Conservation (phyloP, 257 asterid species). For the Lycium ferocissimum region DNA sequence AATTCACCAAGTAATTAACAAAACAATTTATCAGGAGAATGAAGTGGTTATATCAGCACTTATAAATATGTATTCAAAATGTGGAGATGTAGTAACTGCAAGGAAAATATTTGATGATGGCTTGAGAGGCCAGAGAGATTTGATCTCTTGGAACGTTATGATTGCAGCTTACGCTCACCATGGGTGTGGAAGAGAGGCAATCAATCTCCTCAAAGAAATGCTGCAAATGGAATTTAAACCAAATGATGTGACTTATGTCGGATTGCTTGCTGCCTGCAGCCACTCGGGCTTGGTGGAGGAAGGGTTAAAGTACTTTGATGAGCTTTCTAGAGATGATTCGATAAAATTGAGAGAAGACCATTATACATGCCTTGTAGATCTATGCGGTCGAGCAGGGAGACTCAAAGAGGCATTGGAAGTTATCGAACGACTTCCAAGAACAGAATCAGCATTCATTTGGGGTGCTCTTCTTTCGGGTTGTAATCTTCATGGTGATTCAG, state of each 20-base stretch:
- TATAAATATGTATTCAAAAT: conserved; percentile 71
- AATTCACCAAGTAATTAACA: conserved; percentile 68
- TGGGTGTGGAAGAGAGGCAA: conserved; percentile 61
- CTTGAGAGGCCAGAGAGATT: conserved; percentile 44
- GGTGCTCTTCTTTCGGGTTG: conserved; percentile 67
- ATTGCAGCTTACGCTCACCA: conserved; percentile 77
- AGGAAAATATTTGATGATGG: conserved; percentile 56
- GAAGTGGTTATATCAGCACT: conserved; percentile 58
- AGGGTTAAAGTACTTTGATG: conserved; percentile 56
- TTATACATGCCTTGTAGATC: conserved; percentile 60
- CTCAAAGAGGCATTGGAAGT: conserved; percentile 60
- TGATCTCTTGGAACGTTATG: conserved; percentile 68
- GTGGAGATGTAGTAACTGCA: conserved; percentile 60
- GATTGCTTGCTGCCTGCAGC: conserved; percentile 74
- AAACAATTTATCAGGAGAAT: conserved; percentile 54
- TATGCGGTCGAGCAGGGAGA: conserved; percentile 62
- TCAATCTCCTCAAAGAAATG: conserved; percentile 56
- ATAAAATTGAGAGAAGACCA: conserved; percentile 63
- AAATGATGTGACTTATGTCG: conserved; percentile 60
- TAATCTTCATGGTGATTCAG: conserved; percentile 53
- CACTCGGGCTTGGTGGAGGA: conserved; percentile 65
- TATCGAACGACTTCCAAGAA: conserved; percentile 41
- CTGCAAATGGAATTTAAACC: conserved; percentile 49
- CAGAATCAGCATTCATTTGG: conserved; percentile 49
- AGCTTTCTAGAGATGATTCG: conserved; percentile 51